Evolutionary conservation across 129 eudicot genomes (phyloP).

Genomic region (Calendula officinalis): DNA sequence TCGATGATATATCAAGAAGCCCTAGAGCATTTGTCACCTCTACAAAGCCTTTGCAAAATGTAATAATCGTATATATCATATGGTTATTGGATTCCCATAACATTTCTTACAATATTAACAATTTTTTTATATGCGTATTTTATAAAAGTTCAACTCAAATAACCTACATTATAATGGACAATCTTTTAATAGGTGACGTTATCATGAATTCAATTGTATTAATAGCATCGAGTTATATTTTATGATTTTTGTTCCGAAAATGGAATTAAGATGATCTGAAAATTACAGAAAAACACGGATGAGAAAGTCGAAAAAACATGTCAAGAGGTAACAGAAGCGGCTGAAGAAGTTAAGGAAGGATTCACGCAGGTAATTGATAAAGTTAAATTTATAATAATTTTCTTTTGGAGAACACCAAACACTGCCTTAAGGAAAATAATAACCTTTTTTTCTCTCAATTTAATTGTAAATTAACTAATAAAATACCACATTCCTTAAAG

Average conservation of each 20-base stretch:
- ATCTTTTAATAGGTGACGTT: background rate
- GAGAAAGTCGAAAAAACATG: constrained; percentile 48
- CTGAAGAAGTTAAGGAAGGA: constrained; percentile 47
- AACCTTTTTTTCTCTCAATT: background rate
- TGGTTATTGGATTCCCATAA: background rate
- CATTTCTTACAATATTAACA: too few relatives aligned
- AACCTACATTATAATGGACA: background rate
- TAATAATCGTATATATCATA: background rate
- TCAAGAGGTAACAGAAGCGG: constrained; percentile 47
- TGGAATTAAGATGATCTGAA: background rate
- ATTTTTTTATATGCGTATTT: background rate
- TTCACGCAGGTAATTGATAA: constrained; percentile 28
- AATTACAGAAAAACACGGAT: constrained; percentile 27
- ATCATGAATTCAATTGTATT: background rate
- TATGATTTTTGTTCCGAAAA: background rate
- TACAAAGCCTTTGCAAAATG: constrained; percentile 35
- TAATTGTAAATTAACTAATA: too few relatives aligned
- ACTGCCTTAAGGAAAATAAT: too few relatives aligned
- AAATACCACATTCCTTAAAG: too few relatives aligned
- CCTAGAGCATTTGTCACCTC: constrained; percentile 37
- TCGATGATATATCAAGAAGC: constrained; percentile 5
- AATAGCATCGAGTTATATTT: background rate
- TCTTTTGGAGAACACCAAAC: background rate
- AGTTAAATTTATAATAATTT: too few relatives aligned
- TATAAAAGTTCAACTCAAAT: too few relatives aligned